These are phyloP conservation scores for Cubamyces lactineus DNA, from an alignment of 768 basidiomycete species.

Conservation along the genomic window DNA sequence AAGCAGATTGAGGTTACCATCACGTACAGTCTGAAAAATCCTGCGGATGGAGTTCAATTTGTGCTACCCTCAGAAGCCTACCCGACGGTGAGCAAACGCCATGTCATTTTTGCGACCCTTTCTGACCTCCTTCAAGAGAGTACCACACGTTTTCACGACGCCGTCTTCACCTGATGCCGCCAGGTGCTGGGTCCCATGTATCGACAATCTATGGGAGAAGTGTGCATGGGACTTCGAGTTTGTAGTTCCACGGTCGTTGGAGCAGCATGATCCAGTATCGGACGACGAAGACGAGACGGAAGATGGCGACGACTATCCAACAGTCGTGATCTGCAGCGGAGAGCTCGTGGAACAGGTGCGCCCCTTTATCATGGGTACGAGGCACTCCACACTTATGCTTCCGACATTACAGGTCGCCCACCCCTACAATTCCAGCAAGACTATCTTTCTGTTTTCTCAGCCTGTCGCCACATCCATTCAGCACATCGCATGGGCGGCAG, in stretches of 20 bases:
- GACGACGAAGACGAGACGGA: slow-evolving; percentile 49
- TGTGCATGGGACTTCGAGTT: slow-evolving; percentile 99
- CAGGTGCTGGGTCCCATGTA: slow-evolving; percentile 98
- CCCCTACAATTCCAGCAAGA: slow-evolving; percentile 91
- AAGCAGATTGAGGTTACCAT: slow-evolving; percentile 77
- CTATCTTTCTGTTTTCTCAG: slow-evolving; percentile 92
- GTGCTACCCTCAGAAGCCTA: slow-evolving; percentile 80
- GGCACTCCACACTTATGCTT: neutral
- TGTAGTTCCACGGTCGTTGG: slow-evolving; percentile 83
- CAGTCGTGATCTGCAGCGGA: slow-evolving; percentile 91
- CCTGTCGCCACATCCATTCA: slow-evolving; percentile 89
- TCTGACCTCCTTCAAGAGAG: slow-evolving; percentile 55
- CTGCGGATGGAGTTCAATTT: slow-evolving; percentile 85
- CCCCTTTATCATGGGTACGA: neutral
- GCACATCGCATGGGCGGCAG: slow-evolving; percentile 94
- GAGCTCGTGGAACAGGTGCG: slow-evolving; percentile 91
- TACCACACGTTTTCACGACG: slow-evolving; percentile 91
- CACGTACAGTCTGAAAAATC: slow-evolving; percentile 80
- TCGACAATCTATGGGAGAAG: slow-evolving; percentile 93
- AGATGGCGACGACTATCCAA: slow-evolving; percentile 63
- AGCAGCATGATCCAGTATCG: slow-evolving; percentile 57
- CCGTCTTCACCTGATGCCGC: slow-evolving; percentile 88
- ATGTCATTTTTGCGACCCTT: neutral
- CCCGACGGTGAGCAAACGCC: slow-evolving; percentile 63
- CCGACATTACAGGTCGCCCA: slow-evolving; percentile 71